Percentiles rank a stretch among this genome's conserved stretches.
These are phyloP conservation scores for Paecilomyces niveus DNA, from an alignment of 2,329 filamentous ascomycete species.

Conservation along the genomic window DNA sequence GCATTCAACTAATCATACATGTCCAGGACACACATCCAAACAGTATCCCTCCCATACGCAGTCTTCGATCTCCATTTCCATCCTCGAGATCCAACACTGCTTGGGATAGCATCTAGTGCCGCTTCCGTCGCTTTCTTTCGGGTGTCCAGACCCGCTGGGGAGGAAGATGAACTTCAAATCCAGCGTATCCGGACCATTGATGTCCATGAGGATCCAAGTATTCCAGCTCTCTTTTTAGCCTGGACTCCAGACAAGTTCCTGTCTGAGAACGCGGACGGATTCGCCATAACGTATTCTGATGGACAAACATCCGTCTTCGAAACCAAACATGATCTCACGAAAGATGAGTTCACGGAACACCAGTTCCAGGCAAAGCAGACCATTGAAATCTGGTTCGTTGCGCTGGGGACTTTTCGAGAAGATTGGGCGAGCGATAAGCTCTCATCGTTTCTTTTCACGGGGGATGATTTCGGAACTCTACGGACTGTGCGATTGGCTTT, in stretches of 20 bases:
- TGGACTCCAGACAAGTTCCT: slow-evolving; percentile 55
- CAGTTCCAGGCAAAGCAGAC: slow-evolving; percentile 21
- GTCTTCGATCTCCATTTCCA: slow-evolving; percentile 83
- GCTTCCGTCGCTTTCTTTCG: slow-evolving; percentile 37
- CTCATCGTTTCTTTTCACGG: slow-evolving; percentile 28
- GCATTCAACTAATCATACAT: slow-evolving; percentile 9
- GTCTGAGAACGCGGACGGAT: slow-evolving; percentile 31
- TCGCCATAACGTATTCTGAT: slow-evolving; percentile 66
- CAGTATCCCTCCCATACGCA: slow-evolving; percentile 59
- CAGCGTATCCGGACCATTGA: slow-evolving; percentile 37
- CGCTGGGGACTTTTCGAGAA: slow-evolving; percentile 16
- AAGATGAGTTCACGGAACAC: slow-evolving; percentile 14
- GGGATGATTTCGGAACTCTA: slow-evolving; percentile 32
- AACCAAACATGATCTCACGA: slow-evolving; percentile 25
- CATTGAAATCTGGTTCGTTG: slow-evolving; percentile 36
- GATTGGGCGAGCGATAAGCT: neutral
- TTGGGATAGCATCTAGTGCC: slow-evolving; percentile 74
- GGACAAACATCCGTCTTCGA: slow-evolving; percentile 55
- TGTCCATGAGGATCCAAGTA: slow-evolving; percentile 46
- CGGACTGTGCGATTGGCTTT: slow-evolving; percentile 22
- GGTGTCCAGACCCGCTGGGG: slow-evolving; percentile 11
- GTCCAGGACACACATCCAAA: slow-evolving; percentile 51
- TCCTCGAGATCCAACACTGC: slow-evolving; percentile 46
- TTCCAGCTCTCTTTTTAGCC: slow-evolving; percentile 63
- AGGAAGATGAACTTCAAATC: slow-evolving; percentile 5